A percentile compares a stretch with the other conserved stretches of the same genome.
These are phyloP conservation scores for Sporothrix protearum DNA, from an alignment of 2,329 filamentous ascomycete species.

Conservation along the genomic window DNA sequence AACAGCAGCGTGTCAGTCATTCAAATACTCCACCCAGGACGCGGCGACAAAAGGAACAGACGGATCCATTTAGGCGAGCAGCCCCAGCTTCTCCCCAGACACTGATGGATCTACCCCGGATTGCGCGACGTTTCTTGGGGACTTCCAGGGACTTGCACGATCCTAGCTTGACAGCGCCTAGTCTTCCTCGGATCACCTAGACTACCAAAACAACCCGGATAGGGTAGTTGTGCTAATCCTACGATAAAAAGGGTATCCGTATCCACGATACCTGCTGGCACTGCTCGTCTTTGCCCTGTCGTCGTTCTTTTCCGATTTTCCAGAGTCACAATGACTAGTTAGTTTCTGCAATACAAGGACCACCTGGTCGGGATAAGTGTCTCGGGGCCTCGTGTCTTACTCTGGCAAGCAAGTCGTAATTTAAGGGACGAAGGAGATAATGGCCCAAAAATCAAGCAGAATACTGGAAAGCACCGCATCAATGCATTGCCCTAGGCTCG, in stretches of 20 bases:
- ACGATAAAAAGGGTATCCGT: not conserved
- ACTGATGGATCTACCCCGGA: not conserved
- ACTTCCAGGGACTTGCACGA: not conserved
- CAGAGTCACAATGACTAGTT: not conserved
- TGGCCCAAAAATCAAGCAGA: not conserved
- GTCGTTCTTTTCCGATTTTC: not conserved
- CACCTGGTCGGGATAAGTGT: not conserved
- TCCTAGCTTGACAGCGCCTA: not conserved
- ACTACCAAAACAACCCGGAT: not conserved
- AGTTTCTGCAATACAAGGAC: not conserved
- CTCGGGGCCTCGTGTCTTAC: not conserved
- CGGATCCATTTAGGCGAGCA: not conserved
- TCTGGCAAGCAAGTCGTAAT: not conserved
- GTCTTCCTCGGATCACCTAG: not conserved
- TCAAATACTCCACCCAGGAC: not conserved
- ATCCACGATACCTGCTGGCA: not conserved
- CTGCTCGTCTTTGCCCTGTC: not conserved
- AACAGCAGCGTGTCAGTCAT: not conserved
- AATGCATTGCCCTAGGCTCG: not conserved
- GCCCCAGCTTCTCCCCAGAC: not conserved
- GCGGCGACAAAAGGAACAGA: not conserved
- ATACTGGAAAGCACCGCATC: not conserved
- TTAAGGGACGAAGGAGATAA: not conserved
- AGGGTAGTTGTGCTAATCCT: not conserved
- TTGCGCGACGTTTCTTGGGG: not conserved